Evolutionary conservation across 106 monocot genomes (phyloP).

Genomic region (Dendrobium huoshanense): DNA sequence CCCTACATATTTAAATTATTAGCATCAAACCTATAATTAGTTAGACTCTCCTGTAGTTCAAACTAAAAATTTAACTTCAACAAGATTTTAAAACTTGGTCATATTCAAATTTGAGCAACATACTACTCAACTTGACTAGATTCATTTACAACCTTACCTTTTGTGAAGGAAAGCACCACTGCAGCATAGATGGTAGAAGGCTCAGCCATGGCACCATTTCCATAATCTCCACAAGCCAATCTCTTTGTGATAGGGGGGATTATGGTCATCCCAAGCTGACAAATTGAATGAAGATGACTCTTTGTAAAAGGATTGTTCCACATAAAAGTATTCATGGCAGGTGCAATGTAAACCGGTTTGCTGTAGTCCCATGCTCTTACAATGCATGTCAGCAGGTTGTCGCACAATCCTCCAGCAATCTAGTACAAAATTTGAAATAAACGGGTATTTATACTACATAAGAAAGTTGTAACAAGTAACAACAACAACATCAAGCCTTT

Average conservation of each 20-base stretch:
- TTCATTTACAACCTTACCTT: too few relatives aligned
- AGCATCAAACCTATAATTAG: too few relatives aligned
- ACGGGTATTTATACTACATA: not conserved
- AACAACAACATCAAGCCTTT: too few relatives aligned
- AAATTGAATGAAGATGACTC: constrained; percentile 47
- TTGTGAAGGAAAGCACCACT: constrained; percentile 35
- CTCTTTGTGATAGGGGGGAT: constrained; percentile 76
- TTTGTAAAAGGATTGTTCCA: constrained; percentile 90
- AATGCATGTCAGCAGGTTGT: constrained; percentile 89
- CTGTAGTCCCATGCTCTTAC: constrained; percentile 89
- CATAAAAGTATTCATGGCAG: constrained; percentile 98
- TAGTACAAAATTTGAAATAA: constrained; percentile 10
- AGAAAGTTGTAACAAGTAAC: too few relatives aligned
- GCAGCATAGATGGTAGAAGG: constrained; percentile 51
- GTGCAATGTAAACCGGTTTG: constrained; percentile 87
- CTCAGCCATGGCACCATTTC: constrained; percentile 99
- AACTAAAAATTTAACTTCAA: too few relatives aligned
- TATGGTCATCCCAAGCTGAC: constrained; percentile 46
- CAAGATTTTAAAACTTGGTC: too few relatives aligned
- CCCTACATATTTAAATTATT: too few relatives aligned
- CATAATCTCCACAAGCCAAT: constrained; percentile 90
- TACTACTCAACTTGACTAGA: too few relatives aligned
- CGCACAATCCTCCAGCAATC: constrained; percentile 94
- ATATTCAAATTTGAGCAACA: too few relatives aligned
- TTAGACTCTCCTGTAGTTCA: too few relatives aligned